Evolutionary conservation across 768 basidiomycete species (phyloP), one percentile per base, ranked within the genome.

Genomic region (Phylloporus sp.): DNA sequence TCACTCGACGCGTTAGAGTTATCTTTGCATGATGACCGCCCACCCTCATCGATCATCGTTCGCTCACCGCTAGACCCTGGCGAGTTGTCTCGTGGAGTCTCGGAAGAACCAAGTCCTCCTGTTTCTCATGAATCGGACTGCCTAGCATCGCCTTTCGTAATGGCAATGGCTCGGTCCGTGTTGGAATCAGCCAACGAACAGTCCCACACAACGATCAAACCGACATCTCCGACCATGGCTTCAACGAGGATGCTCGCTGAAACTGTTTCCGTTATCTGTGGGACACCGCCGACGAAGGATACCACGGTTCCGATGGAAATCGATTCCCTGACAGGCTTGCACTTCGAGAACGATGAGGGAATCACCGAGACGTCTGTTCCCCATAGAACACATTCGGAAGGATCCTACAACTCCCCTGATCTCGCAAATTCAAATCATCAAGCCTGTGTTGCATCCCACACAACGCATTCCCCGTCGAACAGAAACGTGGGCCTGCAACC

Each of bases 11-110:
- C 41, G 26, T 39, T 44, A 23, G 63, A 61, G 29, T 43, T 54
- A 39, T 48, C 56, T 16, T 26, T 45, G 22, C 46, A 53, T 3
- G 50, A 57, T 29, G 55, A 56, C 41, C 16, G 36, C 6, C 59
- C 60, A 5, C 58, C 56, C 11, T 64, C 64, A 18, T 57, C 64
- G 4, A 64, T 62, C 32, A n/a, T 54, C 31, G n/a, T 64, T 47
- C 56, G 60, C 26, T 64, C 53, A 3, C 59, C 64, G 3, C 43
- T 52, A 13, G 48, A 49, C 29, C 42, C 53, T 40, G 35, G 18
- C 16, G 56, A 18, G 11, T 41, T 45, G n/a, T 36, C 49, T 15
- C 29, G 20, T 22, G 15, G 29, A 15, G 35, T 27, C 36, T 11
- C 34, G 2, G 45, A 22, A 24, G 43, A 45, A 22, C 15, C 38